Percentiles rank a stretch among this genome's conserved stretches.
phyloP scores from a whole-genome alignment of 2,329 filamentous ascomycete genomes.

The Hypoxylon rubiginosum region DNA sequence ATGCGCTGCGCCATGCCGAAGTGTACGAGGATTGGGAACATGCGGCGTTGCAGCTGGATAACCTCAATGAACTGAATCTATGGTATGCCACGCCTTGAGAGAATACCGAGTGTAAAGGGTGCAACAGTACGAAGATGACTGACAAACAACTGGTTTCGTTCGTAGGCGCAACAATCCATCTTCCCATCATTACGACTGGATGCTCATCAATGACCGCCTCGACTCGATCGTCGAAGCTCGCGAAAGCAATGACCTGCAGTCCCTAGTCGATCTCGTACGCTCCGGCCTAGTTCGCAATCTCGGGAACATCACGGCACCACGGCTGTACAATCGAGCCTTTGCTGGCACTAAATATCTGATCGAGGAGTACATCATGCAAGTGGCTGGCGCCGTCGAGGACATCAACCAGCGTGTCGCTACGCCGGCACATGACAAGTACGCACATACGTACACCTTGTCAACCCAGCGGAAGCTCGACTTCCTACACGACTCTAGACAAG shows the following conservation, averaged over 20 bases:
- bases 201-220: constrained; percentile 83
- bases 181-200: constrained; percentile 87
- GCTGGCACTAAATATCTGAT: constrained; percentile 91
- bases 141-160: constrained; percentile 17
- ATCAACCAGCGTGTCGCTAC: constrained; percentile 65
- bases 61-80: constrained; percentile 81
- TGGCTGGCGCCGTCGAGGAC: constrained; percentile 84
- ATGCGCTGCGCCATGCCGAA: constrained; percentile 74
- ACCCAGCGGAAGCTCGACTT: constrained; percentile 87
- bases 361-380: constrained; percentile 88
- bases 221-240: constrained; percentile 77
- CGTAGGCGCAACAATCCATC: constrained; percentile 83
- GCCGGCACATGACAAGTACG: constrained; percentile 41
- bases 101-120: background rate
- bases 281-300: constrained; percentile 86
- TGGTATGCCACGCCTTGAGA: constrained; percentile 68
- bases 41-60: constrained; percentile 86
- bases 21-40: constrained; percentile 89
- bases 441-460: constrained; percentile 61
- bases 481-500: constrained; percentile 87
- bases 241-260: constrained; percentile 78
- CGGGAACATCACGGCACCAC: constrained; percentile 88
- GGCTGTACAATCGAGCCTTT: constrained; percentile 86
- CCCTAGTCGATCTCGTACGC: constrained; percentile 82
- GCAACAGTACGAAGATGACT: constrained; percentile 12